These are phyloP conservation scores for Eucalyptus melliodora DNA, from an alignment of 345 rosid genomes.

Conservation along the genomic window DNA sequence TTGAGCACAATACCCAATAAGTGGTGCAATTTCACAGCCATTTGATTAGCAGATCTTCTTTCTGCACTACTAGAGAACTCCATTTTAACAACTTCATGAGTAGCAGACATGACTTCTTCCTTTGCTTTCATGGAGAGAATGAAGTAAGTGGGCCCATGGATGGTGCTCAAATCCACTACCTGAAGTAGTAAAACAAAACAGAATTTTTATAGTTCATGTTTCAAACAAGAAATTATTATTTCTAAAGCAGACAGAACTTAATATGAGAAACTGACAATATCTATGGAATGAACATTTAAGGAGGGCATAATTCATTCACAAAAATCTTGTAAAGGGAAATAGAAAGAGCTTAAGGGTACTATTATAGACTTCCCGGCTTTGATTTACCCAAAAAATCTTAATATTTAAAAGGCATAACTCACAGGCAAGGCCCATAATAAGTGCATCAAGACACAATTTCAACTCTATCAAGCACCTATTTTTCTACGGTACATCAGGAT, in stretches of 20 bases:
- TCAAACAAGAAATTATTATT: neutral
- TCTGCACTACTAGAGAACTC: conserved; percentile 57
- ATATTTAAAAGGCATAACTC: neutral
- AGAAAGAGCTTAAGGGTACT: neutral
- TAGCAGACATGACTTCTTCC: conserved; percentile 52
- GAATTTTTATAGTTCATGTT: neutral
- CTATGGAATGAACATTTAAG: neutral
- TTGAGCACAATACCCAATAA: conserved; percentile 51
- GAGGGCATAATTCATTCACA: neutral
- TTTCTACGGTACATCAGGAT: neutral
- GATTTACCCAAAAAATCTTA: neutral
- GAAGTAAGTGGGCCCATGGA: conserved; percentile 58
- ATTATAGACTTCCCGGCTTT: neutral
- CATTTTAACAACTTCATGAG: conserved; percentile 63
- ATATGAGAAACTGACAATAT: neutral
- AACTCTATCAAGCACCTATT: neutral
- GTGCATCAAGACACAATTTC: neutral
- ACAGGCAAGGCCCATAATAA: neutral
- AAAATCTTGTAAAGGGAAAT: neutral
- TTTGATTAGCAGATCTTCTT: conserved; percentile 50
- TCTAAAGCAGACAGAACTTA: neutral
- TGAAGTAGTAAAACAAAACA: conserved; percentile 7
- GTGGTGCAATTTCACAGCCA: conserved; percentile 59
- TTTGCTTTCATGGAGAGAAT: conserved; percentile 47
- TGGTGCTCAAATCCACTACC: conserved; percentile 65